phyloP scores from a whole-genome alignment of 1,284 basidiomycete genomes.

The Melampsora larici-populina region DNA sequence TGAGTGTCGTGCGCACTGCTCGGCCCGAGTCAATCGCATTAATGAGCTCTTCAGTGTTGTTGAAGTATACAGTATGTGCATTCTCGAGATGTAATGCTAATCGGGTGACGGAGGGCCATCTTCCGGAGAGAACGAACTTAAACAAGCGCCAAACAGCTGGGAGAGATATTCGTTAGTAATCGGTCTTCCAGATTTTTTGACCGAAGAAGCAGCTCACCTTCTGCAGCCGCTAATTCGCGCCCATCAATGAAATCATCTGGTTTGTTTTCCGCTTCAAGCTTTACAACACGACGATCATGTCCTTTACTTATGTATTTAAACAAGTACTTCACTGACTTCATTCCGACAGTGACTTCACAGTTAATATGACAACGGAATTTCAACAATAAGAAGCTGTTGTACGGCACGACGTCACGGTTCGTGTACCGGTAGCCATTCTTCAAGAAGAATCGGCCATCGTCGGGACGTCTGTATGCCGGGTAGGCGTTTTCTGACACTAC shows the following conservation, averaged over 20 bases:
- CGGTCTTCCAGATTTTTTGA: too few relatives aligned
- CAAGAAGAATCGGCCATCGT: neutral
- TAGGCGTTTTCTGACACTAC: neutral
- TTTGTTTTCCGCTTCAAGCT: neutral
- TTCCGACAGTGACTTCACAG: too few relatives aligned
- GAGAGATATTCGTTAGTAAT: too few relatives aligned
- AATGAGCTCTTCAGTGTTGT: neutral
- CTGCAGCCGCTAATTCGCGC: neutral
- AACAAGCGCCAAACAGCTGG: constrained; percentile 11
- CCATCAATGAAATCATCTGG: neutral
- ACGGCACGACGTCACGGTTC: constrained; percentile 3
- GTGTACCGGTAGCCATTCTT: neutral
- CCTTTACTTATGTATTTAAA: constrained; percentile 26
- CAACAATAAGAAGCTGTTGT: neutral
- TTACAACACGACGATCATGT: neutral
- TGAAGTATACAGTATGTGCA: neutral
- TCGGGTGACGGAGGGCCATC: neutral
- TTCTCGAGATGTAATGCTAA: neutral
- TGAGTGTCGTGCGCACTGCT: neutral
- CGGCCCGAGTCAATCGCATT: neutral
- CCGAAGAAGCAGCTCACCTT: neutral
- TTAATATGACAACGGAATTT: constrained; percentile 17
- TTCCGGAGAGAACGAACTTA: neutral
- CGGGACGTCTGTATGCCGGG: neutral
- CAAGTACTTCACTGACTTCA: too few relatives aligned